phyloP scores from a whole-genome alignment of 805 yeast genomes.

The Wilhelminamyces savonicus region DNA sequence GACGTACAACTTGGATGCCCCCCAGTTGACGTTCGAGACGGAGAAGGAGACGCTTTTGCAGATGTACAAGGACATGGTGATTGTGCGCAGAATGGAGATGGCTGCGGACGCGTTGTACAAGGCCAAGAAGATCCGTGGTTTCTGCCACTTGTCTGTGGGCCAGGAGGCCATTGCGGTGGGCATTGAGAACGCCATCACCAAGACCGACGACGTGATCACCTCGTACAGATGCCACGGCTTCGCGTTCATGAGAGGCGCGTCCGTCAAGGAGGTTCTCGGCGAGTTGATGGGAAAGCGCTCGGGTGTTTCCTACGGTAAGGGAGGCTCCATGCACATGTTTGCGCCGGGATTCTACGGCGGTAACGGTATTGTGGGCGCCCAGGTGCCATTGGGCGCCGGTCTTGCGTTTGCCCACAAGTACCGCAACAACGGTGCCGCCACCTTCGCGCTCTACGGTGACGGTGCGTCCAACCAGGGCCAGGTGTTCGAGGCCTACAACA shows the following conservation, averaged over 20 bases:
- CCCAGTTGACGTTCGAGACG: conserved; percentile 68
- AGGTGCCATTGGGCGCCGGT: conserved; percentile 97
- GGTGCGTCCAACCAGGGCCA: conserved; percentile 99
- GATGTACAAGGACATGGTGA: conserved; percentile 95
- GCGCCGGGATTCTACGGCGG: conserved; percentile 97
- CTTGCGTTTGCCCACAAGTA: conserved; percentile 98
- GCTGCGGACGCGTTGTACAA: conserved; percentile 96
- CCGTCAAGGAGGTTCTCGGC: conserved; percentile 84
- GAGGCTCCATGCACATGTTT: conserved; percentile 99
- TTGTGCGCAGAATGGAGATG: conserved; percentile 97
- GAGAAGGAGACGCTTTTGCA: conserved; percentile 74
- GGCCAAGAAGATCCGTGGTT: conserved; percentile 97
- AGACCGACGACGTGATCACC: conserved; percentile 84
- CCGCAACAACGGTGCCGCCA: conserved; percentile 68
- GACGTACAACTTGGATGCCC: conserved; percentile 68
- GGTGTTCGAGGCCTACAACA: conserved; percentile 94
- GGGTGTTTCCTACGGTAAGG: conserved; percentile 96
- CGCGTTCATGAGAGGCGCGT: conserved; percentile 92
- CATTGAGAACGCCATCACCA: conserved; percentile 88
- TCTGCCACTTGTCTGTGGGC: conserved; percentile 97
- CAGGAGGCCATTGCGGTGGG: conserved; percentile 99
- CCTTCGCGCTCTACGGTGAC: conserved; percentile 93
- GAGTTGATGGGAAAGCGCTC: conserved; percentile 95
- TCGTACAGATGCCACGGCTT: conserved; percentile 99
- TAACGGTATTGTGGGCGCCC: conserved; percentile 99